Evolutionary conservation across 768 basidiomycete species (phyloP).

Genomic region (Glaciozyma martinii): DNA sequence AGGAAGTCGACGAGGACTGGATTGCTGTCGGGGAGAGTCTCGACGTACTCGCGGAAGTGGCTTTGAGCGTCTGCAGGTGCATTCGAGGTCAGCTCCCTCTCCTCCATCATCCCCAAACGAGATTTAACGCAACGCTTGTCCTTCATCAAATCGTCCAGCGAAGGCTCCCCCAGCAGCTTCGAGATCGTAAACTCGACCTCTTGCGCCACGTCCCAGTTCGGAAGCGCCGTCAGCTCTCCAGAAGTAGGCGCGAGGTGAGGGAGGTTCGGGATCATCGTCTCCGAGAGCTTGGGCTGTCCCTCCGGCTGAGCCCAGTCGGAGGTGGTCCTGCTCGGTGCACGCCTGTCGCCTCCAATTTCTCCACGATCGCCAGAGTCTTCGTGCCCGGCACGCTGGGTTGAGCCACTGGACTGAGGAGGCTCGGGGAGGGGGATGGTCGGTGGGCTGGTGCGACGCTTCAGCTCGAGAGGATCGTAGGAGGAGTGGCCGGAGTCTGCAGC

Average conservation of each 20-base stretch:
- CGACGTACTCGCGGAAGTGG: slow-evolving; percentile 11
- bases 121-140: neutral
- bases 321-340: neutral
- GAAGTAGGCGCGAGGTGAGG: neutral
- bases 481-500: neutral
- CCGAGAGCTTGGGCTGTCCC: neutral
- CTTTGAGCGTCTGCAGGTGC: neutral
- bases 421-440: neutral
- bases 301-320: neutral
- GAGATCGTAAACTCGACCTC: neutral
- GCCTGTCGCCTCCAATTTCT: neutral
- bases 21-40: neutral
- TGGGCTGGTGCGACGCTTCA: neutral
- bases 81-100: neutral
- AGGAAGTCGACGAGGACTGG: slow-evolving; percentile 10
- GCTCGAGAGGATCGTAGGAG: neutral
- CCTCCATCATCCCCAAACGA: neutral
- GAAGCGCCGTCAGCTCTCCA: neutral
- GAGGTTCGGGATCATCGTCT: neutral
- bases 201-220: neutral
- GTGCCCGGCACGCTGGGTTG: too few species aligned
- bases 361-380: too few species aligned
- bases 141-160: neutral
- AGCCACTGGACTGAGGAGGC: neutral
- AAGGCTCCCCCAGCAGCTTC: neutral